These are phyloP conservation scores for Annulohypoxylon moriforme DNA, from an alignment of 495 filamentous ascomycete species.

Conservation along the genomic window DNA sequence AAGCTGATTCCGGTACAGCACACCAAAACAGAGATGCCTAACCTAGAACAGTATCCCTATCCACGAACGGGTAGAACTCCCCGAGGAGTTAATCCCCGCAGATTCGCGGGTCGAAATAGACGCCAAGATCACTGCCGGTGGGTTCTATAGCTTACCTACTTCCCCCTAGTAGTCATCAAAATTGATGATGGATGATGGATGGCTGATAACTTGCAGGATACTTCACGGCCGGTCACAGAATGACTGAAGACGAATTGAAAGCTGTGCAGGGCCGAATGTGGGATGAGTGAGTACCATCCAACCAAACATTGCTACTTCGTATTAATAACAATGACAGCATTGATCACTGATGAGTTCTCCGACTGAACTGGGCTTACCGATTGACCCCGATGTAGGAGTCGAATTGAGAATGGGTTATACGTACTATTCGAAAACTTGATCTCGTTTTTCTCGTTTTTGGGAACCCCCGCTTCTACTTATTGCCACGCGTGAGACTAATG, in stretches of 20 bases:
- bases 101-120: constrained; percentile 98
- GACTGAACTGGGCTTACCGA: constrained; percentile 30
- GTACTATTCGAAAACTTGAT: constrained; percentile 40
- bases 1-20: constrained; percentile 47
- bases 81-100: constrained; percentile 92
- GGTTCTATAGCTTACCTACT: constrained; percentile 51
- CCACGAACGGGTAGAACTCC: constrained; percentile 90
- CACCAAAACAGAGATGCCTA: constrained; percentile 33
- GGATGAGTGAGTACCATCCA: constrained; percentile 74
- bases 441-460: constrained; percentile 24
- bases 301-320: constrained; percentile 30
- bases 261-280: constrained; percentile 90
- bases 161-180: constrained; percentile 29
- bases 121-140: constrained; percentile 98
- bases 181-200: constrained; percentile 17
- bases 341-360: constrained; percentile 52
- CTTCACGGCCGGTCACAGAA: constrained; percentile 90
- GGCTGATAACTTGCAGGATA: constrained; percentile 61
- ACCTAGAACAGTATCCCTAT: constrained; percentile 77
- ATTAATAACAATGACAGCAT: constrained; percentile 54
- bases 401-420: constrained; percentile 25
- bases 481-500: constrained; percentile 47
- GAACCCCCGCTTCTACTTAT: constrained; percentile 38
- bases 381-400: constrained; percentile 38
- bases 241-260: constrained; percentile 85